Conservation (phyloP, 164 flowering plant species). For the Echeveria elegans region DNA sequence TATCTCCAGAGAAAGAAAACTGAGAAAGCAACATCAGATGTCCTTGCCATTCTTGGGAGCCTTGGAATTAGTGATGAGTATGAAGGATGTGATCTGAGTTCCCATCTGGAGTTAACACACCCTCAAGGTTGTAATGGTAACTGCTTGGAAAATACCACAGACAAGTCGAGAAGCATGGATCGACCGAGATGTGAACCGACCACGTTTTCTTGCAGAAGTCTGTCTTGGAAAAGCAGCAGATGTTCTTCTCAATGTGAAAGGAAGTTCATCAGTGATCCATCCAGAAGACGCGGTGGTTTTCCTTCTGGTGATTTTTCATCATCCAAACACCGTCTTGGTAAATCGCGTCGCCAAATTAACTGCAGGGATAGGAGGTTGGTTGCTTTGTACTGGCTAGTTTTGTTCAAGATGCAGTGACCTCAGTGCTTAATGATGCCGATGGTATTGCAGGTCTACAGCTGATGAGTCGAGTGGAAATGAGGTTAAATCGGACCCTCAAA, state of each 20-base stretch:
- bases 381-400: not conserved
- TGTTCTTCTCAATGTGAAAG: conserved; percentile 26
- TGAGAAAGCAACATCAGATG: conserved; percentile 69
- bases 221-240: conserved; percentile 73
- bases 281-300: conserved; percentile 34
- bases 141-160: conserved; percentile 19
- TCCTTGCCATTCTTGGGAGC: conserved; percentile 61
- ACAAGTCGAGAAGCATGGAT: conserved; percentile 20
- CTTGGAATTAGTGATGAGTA: conserved; percentile 49
- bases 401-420: not conserved
- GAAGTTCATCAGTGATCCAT: conserved; percentile 24
- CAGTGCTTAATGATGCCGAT: conserved; percentile 1
- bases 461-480: conserved; percentile 21
- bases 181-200: conserved; percentile 30
- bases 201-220: conserved; percentile 36
- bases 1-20: conserved; percentile 68
- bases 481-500: conserved; percentile 18
- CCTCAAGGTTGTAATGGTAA: conserved; percentile 24
- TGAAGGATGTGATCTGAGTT: conserved; percentile 49
- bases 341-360: conserved; percentile 74
- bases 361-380: conserved; percentile 46
- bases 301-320: conserved; percentile 31
- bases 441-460: conserved; percentile 26
- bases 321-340: conserved; percentile 40
- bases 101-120: conserved; percentile 39